Conservation (phyloP, 148 eudicot species). For the Linanthus parryae region DNA sequence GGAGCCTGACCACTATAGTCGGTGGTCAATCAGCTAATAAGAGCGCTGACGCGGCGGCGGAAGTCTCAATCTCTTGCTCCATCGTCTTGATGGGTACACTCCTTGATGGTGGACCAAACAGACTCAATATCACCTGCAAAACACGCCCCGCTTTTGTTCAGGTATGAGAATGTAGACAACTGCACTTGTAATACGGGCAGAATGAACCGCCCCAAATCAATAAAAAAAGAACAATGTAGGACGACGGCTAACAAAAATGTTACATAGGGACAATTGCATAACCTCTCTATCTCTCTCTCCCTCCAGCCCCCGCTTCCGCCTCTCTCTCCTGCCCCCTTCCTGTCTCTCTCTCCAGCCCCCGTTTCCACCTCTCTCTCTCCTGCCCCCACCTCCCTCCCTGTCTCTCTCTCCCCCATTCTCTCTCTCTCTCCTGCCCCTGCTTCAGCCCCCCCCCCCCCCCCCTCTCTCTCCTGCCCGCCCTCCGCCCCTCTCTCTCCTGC, state of each 20-base stretch:
- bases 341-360: not conserved
- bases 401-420: not conserved
- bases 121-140: conserved; percentile 65
- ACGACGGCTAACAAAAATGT: not conserved
- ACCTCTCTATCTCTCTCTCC: not conserved
- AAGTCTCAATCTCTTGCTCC: too few species aligned
- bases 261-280: not conserved
- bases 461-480: not conserved
- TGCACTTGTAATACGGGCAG: too few species aligned
- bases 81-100: conserved; percentile 5
- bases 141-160: too few species aligned
- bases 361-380: not conserved
- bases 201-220: not conserved
- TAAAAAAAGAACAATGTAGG: not conserved
- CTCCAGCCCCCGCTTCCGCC: not conserved
- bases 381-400: not conserved
- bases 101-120: conserved; percentile 53
- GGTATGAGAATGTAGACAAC: too few species aligned
- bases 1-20: too few species aligned
- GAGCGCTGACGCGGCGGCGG: too few species aligned
- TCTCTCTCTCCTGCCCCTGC: not conserved
- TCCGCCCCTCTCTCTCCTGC: not conserved
- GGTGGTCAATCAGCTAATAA: too few species aligned
- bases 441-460: not conserved
- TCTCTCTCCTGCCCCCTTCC: not conserved